Base-by-base conservation (phyloP, 345 rosid species). In the Eucalyptus pauciflora region DNA sequence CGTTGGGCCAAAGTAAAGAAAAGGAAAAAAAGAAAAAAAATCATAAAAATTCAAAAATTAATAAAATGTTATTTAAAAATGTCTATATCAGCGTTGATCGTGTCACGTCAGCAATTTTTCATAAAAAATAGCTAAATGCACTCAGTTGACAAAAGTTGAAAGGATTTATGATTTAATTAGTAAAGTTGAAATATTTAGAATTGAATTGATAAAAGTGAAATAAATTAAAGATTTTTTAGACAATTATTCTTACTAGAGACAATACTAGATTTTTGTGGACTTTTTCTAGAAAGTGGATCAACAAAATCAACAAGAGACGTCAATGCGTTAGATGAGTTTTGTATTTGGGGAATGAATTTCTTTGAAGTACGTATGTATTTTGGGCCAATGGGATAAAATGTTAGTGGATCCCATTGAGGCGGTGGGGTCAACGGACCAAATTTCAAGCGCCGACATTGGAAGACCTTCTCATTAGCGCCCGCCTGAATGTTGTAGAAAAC, bases 121-220 rank as follows among this genome's bases (percentile, higher is more conserved):
- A 8, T 4, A 2, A 56, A 56, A 56, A 56, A 22, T 9, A 2
- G 0, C 0, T 0, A 2, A 1, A 56, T 56, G 0, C 2, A 56
- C 29, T 56, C 1, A 10, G 10, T 22, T 24, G 1, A 25, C 3
- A 24, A 56, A 4, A 56, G 3, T 22, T 22, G 12, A 56, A 56
- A 56, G 0, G 3, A 24, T 22, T 56, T 56, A 24, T 22, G 13
- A 24, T 22, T 10, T 22, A 56, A 24, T 56, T 24, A 0, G 0
- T 24, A 0, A 24, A 56, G 4, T 56, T 4, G 1, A 56, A 56
- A 56, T 24, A 0, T 56, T 56, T 10, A 25, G 0, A 25, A 24
- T 0, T 24, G 0, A 10, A 24, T 24, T 56, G 0, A 24, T 24
- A 2, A 56, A 56, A 56, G 0, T 56, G 0, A 0, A 24, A 56